These are phyloP conservation scores for Pezicula neosporulosa DNA, from an alignment of 2,329 filamentous ascomycete genomes.

Conservation along the genomic window DNA sequence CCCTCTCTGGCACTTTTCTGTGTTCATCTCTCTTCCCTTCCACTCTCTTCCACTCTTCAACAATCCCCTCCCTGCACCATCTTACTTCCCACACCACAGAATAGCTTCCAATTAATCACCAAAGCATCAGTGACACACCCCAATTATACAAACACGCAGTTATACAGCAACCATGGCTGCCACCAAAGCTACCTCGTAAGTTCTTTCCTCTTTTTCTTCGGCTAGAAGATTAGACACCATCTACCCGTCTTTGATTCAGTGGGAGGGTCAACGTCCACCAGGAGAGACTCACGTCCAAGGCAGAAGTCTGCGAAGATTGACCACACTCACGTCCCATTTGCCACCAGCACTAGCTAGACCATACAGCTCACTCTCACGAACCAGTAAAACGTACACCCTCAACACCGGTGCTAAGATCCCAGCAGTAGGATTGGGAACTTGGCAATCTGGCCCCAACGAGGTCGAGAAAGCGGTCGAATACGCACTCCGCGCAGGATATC, in stretches of 20 bases:
- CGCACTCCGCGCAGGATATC: slow-evolving; percentile 66
- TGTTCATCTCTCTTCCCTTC: background rate
- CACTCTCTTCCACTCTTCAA: background rate
- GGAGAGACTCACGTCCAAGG: slow-evolving; percentile 14
- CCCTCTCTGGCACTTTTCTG: background rate
- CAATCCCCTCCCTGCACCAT: background rate
- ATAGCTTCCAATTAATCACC: background rate
- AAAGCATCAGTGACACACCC: background rate
- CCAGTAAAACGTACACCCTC: slow-evolving; percentile 58
- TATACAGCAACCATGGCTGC: slow-evolving; percentile 24
- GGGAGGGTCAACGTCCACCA: slow-evolving; percentile 17
- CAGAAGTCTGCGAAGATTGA: slow-evolving; percentile 27
- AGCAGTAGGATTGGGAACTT: slow-evolving; percentile 73
- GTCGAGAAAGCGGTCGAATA: slow-evolving; percentile 68
- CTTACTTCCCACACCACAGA: background rate
- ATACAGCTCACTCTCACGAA: slow-evolving; percentile 16
- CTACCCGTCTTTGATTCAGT: background rate
- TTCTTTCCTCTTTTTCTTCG: background rate
- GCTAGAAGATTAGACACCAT: too few species aligned
- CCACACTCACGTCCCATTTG: slow-evolving; percentile 13
- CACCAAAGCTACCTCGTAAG: slow-evolving; percentile 26
- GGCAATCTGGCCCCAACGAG: slow-evolving; percentile 67
- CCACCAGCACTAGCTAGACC: slow-evolving; percentile 5
- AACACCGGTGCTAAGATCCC: slow-evolving; percentile 78
- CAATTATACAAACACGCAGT: background rate